Conservation (phyloP, 345 rosid genomes). For the Geranium rotundifolium region DNA sequence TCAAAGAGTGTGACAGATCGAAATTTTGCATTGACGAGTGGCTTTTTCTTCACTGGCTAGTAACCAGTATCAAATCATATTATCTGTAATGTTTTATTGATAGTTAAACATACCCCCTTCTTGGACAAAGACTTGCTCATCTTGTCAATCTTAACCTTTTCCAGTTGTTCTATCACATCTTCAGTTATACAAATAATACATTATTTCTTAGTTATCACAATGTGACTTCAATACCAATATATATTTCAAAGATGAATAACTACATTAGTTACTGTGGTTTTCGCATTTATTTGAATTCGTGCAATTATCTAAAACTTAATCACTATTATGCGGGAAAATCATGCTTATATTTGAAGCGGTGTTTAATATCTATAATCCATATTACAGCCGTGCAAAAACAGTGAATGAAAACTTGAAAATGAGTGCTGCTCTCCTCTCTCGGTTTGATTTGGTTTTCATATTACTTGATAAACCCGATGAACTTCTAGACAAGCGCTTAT, state of each 20-base stretch:
- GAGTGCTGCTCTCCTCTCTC: constrained; percentile 92
- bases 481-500: constrained; percentile 78
- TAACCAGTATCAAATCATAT: background rate
- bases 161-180: too few species aligned
- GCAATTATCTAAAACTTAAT: background rate
- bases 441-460: constrained; percentile 95
- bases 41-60: background rate
- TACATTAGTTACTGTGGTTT: background rate
- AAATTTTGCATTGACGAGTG: background rate
- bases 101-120: background rate
- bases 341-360: background rate
- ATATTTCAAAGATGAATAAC: background rate
- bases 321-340: too few species aligned
- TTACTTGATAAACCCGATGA: constrained; percentile 94
- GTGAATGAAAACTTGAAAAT: constrained; percentile 94
- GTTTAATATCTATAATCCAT: constrained; percentile 18
- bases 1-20: too few species aligned
- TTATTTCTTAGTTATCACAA: too few species aligned
- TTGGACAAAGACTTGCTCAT: background rate
- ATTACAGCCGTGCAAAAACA: constrained; percentile 95
- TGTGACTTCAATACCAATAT: background rate
- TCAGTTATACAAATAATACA: background rate
- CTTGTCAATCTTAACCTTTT: background rate
- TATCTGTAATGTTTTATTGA: too few species aligned
- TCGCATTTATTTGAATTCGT: background rate